These are phyloP conservation scores for Fabrea salina DNA, from an alignment of 169 alveolate genomes.

Conservation along the genomic window DNA sequence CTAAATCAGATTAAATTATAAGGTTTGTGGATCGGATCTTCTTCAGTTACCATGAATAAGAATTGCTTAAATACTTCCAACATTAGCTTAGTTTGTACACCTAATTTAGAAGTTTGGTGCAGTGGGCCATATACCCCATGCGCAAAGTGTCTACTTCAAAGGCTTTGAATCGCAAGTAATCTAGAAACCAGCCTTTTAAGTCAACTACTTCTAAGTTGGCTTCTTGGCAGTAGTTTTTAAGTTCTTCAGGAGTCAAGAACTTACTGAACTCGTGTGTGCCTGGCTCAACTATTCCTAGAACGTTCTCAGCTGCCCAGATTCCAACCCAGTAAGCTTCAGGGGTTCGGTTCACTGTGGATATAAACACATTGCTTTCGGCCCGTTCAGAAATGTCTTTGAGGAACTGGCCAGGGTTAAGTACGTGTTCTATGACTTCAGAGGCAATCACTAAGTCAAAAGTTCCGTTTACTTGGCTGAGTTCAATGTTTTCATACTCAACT, in stretches of 20 bases:
- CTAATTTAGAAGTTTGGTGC: conserved; percentile 30
- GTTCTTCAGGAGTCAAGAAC: conserved; percentile 38
- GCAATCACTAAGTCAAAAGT: conserved; percentile 48
- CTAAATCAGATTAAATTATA: no score
- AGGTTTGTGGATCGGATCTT: no score
- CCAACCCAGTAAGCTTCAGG: conserved; percentile 41
- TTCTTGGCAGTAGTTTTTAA: background rate
- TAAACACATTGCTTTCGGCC: conserved; percentile 45
- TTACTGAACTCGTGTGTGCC: conserved; percentile 65
- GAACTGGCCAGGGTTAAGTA: conserved; percentile 36
- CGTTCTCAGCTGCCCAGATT: conserved; percentile 44
- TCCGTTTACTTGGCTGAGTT: conserved; percentile 33
- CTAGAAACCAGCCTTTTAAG: conserved; percentile 10
- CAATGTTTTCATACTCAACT: conserved; percentile 42
- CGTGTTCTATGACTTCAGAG: conserved; percentile 70
- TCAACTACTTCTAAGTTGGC: background rate
- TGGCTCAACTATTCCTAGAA: conserved; percentile 40
- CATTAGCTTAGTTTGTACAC: no score
- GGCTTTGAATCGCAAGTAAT: background rate
- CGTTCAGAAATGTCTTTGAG: conserved; percentile 24
- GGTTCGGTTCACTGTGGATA: conserved; percentile 57
- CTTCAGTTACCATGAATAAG: no score
- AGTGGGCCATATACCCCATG: conserved; percentile 9
- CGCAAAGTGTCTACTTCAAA: background rate
- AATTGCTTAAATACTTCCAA: no score